phyloP scores from a whole-genome alignment of 2,329 filamentous ascomycete genomes.

The Elsinoe necatrix region DNA sequence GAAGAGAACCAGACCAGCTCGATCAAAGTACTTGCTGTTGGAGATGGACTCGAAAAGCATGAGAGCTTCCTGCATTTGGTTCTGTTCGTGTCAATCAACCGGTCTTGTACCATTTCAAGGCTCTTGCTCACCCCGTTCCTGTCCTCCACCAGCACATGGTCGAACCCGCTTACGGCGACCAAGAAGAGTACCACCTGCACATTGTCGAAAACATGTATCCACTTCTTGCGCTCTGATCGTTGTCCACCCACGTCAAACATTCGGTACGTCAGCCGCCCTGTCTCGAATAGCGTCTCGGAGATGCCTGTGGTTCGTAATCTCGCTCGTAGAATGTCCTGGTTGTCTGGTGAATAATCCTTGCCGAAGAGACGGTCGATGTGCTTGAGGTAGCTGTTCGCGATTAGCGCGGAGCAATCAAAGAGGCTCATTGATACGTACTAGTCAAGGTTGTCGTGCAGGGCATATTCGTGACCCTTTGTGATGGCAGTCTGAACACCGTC shows the following conservation, averaged over 20 bases:
- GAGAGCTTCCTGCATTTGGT: conserved; percentile 65
- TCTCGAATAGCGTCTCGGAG: conserved; percentile 92
- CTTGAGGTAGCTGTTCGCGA: conserved; percentile 61
- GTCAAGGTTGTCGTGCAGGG: conserved; percentile 86
- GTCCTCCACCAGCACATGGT: conserved; percentile 91
- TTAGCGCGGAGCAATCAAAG: conserved; percentile 18
- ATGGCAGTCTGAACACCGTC: conserved; percentile 79
- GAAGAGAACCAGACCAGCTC: conserved; percentile 65
- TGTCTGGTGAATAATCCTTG: conserved; percentile 79
- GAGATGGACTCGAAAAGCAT: conserved; percentile 65
- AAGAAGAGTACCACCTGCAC: conserved; percentile 95
- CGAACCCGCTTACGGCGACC: conserved; percentile 94
- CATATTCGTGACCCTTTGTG: conserved; percentile 89
- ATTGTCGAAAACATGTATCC: conserved; percentile 98
- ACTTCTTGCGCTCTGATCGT: conserved; percentile 95
- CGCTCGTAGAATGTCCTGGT: conserved; percentile 88
- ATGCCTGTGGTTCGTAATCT: conserved; percentile 98
- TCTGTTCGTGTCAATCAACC: conserved; percentile 36
- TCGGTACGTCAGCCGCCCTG: conserved; percentile 85
- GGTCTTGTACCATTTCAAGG: neutral
- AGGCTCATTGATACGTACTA: conserved; percentile 55
- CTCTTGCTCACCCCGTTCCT: conserved; percentile 53
- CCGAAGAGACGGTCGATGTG: conserved; percentile 55
- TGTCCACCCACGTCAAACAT: conserved; percentile 98
- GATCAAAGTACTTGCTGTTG: conserved; percentile 65